A percentile compares a stretch with the other conserved stretches of the same genome.
phyloP scores from a whole-genome alignment of 2,329 filamentous ascomycete species.

The Fusarium abutilonis region DNA sequence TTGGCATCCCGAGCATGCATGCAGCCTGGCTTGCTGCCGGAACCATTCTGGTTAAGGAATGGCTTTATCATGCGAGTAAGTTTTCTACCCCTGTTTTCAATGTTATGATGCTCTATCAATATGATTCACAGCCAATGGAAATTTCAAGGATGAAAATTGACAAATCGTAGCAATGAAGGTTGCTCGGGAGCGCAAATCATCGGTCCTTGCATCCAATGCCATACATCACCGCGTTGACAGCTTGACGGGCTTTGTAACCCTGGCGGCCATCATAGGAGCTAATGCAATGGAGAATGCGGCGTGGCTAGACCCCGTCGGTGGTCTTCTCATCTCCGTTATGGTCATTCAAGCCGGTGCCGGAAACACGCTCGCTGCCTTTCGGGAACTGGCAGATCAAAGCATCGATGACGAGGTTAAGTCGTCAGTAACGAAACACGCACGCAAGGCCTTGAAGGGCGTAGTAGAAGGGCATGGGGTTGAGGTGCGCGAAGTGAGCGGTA shows the following conservation, averaged over 20 bases:
- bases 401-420: conserved; percentile 85
- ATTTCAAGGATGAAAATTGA: conserved; percentile 19
- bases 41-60: conserved; percentile 93
- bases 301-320: conserved; percentile 95
- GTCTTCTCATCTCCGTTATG: conserved; percentile 90
- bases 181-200: conserved; percentile 91
- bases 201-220: conserved; percentile 94
- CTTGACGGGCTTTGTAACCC: conserved; percentile 90
- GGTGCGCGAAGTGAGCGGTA: conserved; percentile 81
- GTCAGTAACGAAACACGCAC: conserved; percentile 73
- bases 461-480: conserved; percentile 68
- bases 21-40: conserved; percentile 93
- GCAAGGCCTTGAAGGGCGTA: conserved; percentile 66
- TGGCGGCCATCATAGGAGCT: conserved; percentile 87
- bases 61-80: conserved; percentile 95
- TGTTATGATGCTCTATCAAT: neutral
- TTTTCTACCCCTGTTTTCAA: conserved; percentile 40
- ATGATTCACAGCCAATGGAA: neutral
- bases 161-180: conserved; percentile 84
- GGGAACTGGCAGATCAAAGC: conserved; percentile 90
- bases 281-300: conserved; percentile 86
- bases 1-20: conserved; percentile 81
- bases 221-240: conserved; percentile 97
- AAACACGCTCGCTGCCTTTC: conserved; percentile 83
- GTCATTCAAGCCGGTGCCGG: conserved; percentile 89